Conservation (phyloP, 208 protist genomes). For the Crithidia bombi region DNA sequence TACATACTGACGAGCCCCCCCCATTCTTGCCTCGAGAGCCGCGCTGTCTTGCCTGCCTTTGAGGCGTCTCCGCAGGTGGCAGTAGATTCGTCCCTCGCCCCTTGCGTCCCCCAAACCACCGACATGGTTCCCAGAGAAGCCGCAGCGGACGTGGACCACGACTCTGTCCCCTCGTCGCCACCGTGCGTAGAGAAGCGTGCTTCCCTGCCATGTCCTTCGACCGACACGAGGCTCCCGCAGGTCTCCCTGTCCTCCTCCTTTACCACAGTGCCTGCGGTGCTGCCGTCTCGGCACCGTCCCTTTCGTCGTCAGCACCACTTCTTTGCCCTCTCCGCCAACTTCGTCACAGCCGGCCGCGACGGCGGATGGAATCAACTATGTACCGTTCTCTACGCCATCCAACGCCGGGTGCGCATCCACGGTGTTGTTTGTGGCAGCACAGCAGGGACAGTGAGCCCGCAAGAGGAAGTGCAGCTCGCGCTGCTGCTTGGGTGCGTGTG, state of each 20-base stretch:
- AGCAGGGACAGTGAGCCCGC: neutral
- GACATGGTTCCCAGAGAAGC: too few species aligned
- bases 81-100: neutral
- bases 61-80: neutral
- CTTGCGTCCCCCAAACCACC: neutral
- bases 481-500: constrained; percentile 43
- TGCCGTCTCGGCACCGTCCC: neutral
- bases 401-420: constrained; percentile 29
- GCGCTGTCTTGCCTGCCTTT: neutral
- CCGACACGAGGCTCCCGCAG: neutral
- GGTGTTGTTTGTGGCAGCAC: constrained; percentile 28
- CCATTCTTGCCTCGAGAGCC: neutral
- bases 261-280: neutral
- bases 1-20: constrained; percentile 13
- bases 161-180: too few species aligned
- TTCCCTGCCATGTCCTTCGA: too few species aligned
- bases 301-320: constrained; percentile 1
- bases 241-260: neutral
- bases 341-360: constrained; percentile 8
- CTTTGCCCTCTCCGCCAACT: constrained; percentile 56
- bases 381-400: constrained; percentile 13
- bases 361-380: constrained; percentile 27
- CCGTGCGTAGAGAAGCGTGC: too few species aligned
- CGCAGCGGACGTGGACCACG: too few species aligned
- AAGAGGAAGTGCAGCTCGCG: constrained; percentile 33